These are phyloP conservation scores for Ophiocordyceps australis DNA, from an alignment of 2,329 filamentous ascomycete species.

Conservation along the genomic window DNA sequence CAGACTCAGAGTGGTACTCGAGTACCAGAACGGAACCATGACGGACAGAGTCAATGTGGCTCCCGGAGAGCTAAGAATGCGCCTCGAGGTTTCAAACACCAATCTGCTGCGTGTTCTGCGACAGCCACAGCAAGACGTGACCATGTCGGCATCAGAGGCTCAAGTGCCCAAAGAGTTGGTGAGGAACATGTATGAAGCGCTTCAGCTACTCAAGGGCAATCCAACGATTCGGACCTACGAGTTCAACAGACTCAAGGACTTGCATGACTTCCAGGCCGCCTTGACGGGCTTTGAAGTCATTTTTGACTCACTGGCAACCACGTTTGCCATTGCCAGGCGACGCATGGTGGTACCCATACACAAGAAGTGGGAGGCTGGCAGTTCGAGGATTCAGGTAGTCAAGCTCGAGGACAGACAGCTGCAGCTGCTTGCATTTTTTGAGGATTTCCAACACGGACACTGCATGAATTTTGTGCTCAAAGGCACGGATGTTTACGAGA, in stretches of 20 bases:
- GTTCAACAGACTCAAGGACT: conserved; percentile 45
- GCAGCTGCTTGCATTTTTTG: conserved; percentile 74
- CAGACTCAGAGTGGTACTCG: conserved; percentile 54
- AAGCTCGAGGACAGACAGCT: conserved; percentile 50
- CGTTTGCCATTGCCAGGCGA: conserved; percentile 66
- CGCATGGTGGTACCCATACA: conserved; percentile 85
- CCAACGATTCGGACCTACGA: conserved; percentile 56
- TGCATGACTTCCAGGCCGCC: conserved; percentile 64
- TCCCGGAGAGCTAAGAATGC: conserved; percentile 53
- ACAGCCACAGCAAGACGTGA: conserved; percentile 59
- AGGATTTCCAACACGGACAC: conserved; percentile 70
- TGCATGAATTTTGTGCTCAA: conserved; percentile 83
- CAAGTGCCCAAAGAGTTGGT: conserved; percentile 43
- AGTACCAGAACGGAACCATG: conserved; percentile 59
- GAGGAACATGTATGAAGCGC: conserved; percentile 42
- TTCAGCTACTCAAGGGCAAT: conserved; percentile 36
- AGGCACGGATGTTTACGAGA: conserved; percentile 68
- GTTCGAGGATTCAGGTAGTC: conserved; percentile 65
- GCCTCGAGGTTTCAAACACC: conserved; percentile 42
- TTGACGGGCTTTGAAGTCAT: conserved; percentile 66
- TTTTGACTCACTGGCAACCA: conserved; percentile 53
- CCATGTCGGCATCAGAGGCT: conserved; percentile 54
- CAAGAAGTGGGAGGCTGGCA: conserved; percentile 83
- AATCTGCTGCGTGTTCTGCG: conserved; percentile 50
- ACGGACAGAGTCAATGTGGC: conserved; percentile 72